phyloP scores from a whole-genome alignment of 768 basidiomycete genomes.

The Leccinum imitatum region DNA sequence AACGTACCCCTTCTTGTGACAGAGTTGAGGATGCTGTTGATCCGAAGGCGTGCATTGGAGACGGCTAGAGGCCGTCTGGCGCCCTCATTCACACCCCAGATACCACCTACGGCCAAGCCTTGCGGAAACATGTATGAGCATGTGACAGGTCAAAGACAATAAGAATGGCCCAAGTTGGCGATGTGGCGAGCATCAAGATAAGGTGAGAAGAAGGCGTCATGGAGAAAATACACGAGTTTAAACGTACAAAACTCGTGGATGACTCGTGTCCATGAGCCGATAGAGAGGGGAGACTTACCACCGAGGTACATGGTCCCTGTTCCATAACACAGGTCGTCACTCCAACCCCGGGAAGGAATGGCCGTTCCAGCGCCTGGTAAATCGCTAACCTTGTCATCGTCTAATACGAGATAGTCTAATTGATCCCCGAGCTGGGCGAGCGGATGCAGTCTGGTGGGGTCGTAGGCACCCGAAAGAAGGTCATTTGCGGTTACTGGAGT shows the following conservation, averaged over 20 bases:
- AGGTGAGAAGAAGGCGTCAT: conserved; percentile 58
- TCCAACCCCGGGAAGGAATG: conserved; percentile 95
- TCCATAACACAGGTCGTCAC: conserved; percentile 99
- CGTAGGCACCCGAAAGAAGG: conserved; percentile 83
- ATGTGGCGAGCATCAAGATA: conserved; percentile 57
- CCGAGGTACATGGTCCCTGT: conserved; percentile 98
- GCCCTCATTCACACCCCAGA: conserved; percentile 96
- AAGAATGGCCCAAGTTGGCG: conserved; percentile 62
- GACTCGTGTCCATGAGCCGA: conserved; percentile 49
- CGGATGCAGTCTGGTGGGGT: conserved; percentile 91
- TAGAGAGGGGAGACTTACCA: conserved; percentile 72
- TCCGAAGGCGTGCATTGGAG: conserved; percentile 82
- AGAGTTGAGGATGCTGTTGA: conserved; percentile 96
- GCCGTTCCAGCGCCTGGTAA: conserved; percentile 89
- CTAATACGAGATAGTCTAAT: conserved; percentile 92
- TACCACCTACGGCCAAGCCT: conserved; percentile 94
- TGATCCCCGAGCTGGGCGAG: conserved; percentile 89
- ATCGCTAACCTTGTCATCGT: conserved; percentile 93
- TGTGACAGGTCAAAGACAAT: conserved; percentile 82
- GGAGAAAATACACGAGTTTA: conserved; percentile 46
- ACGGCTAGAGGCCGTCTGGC: conserved; percentile 83
- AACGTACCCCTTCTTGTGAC: conserved; percentile 96
- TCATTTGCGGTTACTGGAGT: conserved; percentile 79
- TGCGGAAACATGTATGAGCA: conserved; percentile 58
- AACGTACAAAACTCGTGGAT: conserved; percentile 46